Evolutionary conservation across 2,329 filamentous ascomycete genomes (phyloP), one percentile per base, ranked within the genome.

Genomic region (Diaporthe ampelina): DNA sequence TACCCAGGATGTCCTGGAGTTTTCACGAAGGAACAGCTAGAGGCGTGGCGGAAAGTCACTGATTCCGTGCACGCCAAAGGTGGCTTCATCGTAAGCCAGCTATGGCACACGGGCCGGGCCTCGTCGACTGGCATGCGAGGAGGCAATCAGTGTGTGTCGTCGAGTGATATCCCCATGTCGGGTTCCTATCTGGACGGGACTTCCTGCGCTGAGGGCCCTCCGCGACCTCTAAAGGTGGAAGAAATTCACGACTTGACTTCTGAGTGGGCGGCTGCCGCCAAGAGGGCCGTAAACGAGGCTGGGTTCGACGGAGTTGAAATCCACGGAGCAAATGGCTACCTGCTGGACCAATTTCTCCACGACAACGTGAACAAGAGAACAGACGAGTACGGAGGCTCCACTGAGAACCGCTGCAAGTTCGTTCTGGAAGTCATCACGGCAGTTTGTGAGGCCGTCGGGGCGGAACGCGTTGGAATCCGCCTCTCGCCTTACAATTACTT

Each of bases 231-330:
- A 89, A 92, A 89, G 0, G 82, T 88, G 17, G 82, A 87, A 0
- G 92, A 95, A 35, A 95, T 95, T 69, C 83, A 91, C 63, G 81
- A 86, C 1, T 85, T 91, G 75, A 91, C 92, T 76, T 79, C 82
- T 0, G 89, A 89, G 0, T 94, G 88, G 80, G 88, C 86, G 0
- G 85, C 83, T 0, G 88, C 89, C 0, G 83, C 88, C 0, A 85
- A 86, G 76, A 86, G 90, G 13, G 88, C 93, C 0, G 81, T 94
- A 0, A 84, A 85, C 0, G 85, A 87, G 68, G 91, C 90, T 0
- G 94, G 94, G 0, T 92, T 93, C 43, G 94, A 96, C 78, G 91
- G 90, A 0, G 89, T 95, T 59, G 94, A 95, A 76, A 80, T 86
- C 4, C 86, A 89, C 63, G 86, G 81, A 0, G 89, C 88, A 0